Base-by-base conservation (phyloP, 2,329 filamentous ascomycete genomes). In the Arthrobotrys musiformis region DNA sequence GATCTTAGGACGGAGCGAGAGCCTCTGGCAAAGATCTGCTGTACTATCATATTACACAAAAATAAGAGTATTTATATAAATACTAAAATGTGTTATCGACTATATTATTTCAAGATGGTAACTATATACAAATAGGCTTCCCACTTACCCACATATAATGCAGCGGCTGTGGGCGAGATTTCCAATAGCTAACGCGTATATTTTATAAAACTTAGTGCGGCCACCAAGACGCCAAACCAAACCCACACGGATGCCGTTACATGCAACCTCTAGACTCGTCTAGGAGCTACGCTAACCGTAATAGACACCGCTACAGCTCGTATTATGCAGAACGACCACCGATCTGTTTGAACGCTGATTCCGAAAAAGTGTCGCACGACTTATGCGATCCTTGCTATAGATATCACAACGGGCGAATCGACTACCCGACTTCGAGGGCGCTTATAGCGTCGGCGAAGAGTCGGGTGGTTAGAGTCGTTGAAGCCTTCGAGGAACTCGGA, bases 291-390 rank as follows among this genome's bases (percentile, higher is more conserved):
- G 11, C 52, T 3, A 37, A 46, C 26, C 50, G 52, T 5, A 54
- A 60, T 9, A 26, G 26, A 8, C 26, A 67, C 24, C 73, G 73
- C n/a, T 70, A 77, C 26, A 19, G 6, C 15, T 70, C 73, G 1
- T 70, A 66, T 60, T 77, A 70, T 33, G 73, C 66, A 3, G 61
- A 70, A 0, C 40, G 33, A n/a, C 63, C 66, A 4, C 66, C 73
- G 1, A 15, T 35, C 4, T 77, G 73, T 17, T 19, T 35, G 4
- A 70, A 70, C 22, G 35, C 26, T n/a, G 9, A 40, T 7, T 19
- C n/a, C 4, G 30, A 70, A n/a, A 40, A 35, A 6, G 6, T 17
- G 6, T 4, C 40, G 4, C 1, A 30, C 2, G 35, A 54, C 1
- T 1, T 35, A 28, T 77, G 73, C 30, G 37, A 70, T 5, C 13